Base-by-base conservation (phyloP, 768 basidiomycete species). In the Russula vinacea region DNA sequence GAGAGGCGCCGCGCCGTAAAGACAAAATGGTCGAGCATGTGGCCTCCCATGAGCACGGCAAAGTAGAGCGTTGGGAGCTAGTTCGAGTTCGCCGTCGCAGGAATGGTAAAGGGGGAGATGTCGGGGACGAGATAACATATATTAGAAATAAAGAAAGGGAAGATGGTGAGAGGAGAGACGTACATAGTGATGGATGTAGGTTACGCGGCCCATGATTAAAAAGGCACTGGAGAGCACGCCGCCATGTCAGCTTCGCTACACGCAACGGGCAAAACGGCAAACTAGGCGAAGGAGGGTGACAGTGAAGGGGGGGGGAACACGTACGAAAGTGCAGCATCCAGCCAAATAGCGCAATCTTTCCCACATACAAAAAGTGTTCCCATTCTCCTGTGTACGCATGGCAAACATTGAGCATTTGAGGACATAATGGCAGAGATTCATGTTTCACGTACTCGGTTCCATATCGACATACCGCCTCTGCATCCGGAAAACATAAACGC, bases 21-120 rank as follows among this genome's bases (percentile, higher is more conserved):
- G 70, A 98, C 78, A 75, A 94, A 90, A 74, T 97, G 94, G 75
- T 99, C 95, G 66, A 96, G 80, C 61, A 98, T 74, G 73, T 97
- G 93, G 0, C 88, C 91, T 51, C 88, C 78, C 89, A 96, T 93
- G 58, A 98, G 76, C 54, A 98, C 92, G 26, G 94, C 83, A 76
- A 99, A 99, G 79, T 94, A 98, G n/a, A 98, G 79, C 0, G 96
- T 94, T 6, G 96, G 96, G 11, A 98, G 85, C 91, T 94, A 45
- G 19, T 45, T 45, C 44, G n/a, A n/a, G n/a, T 45, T 22, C 9
- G n/a, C n/a, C n/a, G n/a, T 45, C 11, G 3, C 44, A 39, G 39
- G 39, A 35, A 10, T 3, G 35, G 6, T 7, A 10, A 8, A 35
- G 10, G 3, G 35, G 6, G 35, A 35, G 35, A 35, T 7, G 35